Evolutionary conservation across 2,329 filamentous ascomycete genomes (phyloP), one percentile per base, ranked within the genome.

Genomic region (Nothophoma quercina): DNA sequence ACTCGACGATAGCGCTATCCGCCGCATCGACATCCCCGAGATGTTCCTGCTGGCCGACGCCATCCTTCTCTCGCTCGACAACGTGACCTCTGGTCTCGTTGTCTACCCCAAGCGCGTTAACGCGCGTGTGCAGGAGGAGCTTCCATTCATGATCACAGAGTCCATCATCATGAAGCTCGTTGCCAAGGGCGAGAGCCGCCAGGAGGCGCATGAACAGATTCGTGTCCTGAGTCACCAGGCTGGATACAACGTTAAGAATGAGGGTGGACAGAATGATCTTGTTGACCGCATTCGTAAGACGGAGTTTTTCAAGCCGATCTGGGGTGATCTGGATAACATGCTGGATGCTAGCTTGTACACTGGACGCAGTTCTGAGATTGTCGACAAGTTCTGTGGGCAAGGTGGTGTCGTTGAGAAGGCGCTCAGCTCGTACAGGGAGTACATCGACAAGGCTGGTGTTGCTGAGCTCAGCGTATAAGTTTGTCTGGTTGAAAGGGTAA

Each of bases 131-230:
- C 82, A 86, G 62, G 83, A 87, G 56, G 90, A 96, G 75, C 83
- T 97, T 12, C 93, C 93, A 1, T 96, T 96, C 77, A 96, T 93
- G 88, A 83, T 86, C 7, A 92, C 87, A 7, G 81, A 83, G 66
- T 79, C 65, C 54, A 72, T 75, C 60, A 75, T 75, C 65, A 75
- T 96, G 90, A 86, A 85, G 62, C 81, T 93, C 49, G 85, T 88
- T 22, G 84, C 85, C 50, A 83, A 87, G 67, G 90, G 90, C 25
- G 83, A 80, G 22, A 89, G 85, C 8, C 80, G 91, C 42, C 91
- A 96, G 72, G 90, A 93, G 48, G 88, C 90, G 1, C 92, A 96
- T 75, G 92, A 96, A 77, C 79, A 93, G 74, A 93, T 96, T 66
- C 88, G 75, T 46, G 89, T 96, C 1, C 82, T 96, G 35, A 90